Percentiles rank a stretch among this genome's conserved stretches.
phyloP scores from a whole-genome alignment of 2,329 filamentous ascomycete genomes.

The Talaromyces sp. region DNA sequence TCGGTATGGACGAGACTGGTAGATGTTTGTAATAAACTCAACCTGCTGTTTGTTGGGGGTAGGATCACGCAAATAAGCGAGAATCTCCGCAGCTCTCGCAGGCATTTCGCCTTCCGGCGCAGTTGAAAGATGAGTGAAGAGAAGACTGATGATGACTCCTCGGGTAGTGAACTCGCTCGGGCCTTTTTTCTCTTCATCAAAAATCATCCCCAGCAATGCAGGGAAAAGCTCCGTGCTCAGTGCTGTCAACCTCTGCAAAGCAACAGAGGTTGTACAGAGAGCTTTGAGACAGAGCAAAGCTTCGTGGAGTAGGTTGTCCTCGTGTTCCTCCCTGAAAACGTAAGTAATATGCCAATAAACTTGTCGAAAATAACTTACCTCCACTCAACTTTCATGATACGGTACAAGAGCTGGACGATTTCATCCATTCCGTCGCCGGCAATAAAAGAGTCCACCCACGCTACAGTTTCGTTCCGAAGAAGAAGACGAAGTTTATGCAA shows the following conservation, averaged over 20 bases:
- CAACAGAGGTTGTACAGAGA: constrained; percentile 83
- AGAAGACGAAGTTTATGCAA: constrained; percentile 87
- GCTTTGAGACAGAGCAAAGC: constrained; percentile 89
- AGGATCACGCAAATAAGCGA: constrained; percentile 75
- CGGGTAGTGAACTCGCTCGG: constrained; percentile 95
- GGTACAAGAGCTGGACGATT: constrained; percentile 76
- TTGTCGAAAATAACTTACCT: constrained; percentile 53
- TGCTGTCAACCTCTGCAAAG: constrained; percentile 71
- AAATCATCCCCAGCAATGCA: constrained; percentile 79
- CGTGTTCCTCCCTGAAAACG: constrained; percentile 73
- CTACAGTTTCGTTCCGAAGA: constrained; percentile 88
- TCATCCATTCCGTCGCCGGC: constrained; percentile 86
- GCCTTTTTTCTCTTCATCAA: constrained; percentile 96
- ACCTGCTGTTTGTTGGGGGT: constrained; percentile 69
- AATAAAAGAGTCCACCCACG: constrained; percentile 92
- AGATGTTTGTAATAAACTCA: constrained; percentile 85
- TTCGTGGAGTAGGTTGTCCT: constrained; percentile 88
- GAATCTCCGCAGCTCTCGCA: constrained; percentile 64
- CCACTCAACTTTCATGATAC: constrained; percentile 96
- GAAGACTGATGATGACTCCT: constrained; percentile 78
- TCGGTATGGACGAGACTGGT: constrained; percentile 78
- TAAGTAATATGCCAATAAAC: not conserved
- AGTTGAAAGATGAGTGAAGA: constrained; percentile 81
- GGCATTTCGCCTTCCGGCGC: constrained; percentile 59
- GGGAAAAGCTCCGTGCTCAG: constrained; percentile 81